Conservation (phyloP, 1,284 basidiomycete genomes). For the Cerioporus squamosus region DNA sequence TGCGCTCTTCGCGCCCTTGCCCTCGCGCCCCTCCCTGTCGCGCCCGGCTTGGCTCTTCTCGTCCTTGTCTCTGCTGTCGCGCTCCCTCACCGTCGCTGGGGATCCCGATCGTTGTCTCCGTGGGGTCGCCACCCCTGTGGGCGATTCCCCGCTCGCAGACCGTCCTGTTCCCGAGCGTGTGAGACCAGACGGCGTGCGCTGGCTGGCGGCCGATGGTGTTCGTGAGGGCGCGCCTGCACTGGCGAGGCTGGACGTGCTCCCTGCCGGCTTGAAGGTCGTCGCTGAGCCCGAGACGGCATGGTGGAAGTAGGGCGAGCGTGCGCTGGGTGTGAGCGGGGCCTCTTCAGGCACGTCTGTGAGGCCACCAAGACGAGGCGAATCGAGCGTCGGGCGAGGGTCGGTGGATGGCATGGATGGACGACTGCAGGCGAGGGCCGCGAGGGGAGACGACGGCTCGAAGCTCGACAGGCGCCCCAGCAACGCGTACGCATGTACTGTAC, state of each 20-base stretch:
- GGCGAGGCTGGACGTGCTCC: slow-evolving; percentile 36
- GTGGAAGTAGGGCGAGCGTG: slow-evolving; percentile 37
- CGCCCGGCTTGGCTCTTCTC: slow-evolving; percentile 17
- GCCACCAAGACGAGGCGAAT: slow-evolving; percentile 27
- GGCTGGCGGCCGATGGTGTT: slow-evolving; percentile 19
- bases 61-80: slow-evolving; percentile 16
- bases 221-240: slow-evolving; percentile 21
- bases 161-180: slow-evolving; percentile 10
- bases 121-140: slow-evolving; percentile 17
- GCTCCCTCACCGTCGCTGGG: slow-evolving; percentile 25
- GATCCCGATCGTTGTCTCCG: slow-evolving; percentile 24
- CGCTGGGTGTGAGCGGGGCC: slow-evolving; percentile 31
- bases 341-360: slow-evolving; percentile 51
- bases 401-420: slow-evolving; percentile 14
- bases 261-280: slow-evolving; percentile 33
- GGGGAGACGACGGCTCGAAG: slow-evolving; percentile 9
- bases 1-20: slow-evolving; percentile 13
- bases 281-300: slow-evolving; percentile 34
- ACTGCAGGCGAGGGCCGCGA: not conserved
- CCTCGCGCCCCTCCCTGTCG: slow-evolving; percentile 18
- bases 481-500: not conserved
- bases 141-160: slow-evolving; percentile 22
- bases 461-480: not conserved
- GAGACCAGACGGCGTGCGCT: slow-evolving; percentile 23
- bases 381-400: slow-evolving; percentile 14